Base-by-base conservation (phyloP, 2,329 filamentous ascomycete genomes). In the Paracorniculantispora psalliotae region DNA sequence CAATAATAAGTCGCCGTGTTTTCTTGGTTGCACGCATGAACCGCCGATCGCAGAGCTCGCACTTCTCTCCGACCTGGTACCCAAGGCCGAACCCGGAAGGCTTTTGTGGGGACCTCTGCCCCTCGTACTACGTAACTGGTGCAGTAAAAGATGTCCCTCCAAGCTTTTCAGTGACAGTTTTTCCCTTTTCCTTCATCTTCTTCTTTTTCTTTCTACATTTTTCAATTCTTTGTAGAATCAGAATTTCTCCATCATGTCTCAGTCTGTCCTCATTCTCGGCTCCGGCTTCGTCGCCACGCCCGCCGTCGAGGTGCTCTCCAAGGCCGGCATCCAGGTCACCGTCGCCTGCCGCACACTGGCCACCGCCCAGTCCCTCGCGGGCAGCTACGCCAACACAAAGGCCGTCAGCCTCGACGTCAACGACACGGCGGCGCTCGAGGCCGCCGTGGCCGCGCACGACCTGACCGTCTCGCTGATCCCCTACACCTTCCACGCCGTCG, bases 321-420 rank as follows among this genome's bases (percentile, higher is more conserved):
- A 59, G 50, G 50, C 41, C 26, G 50, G 57, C 33, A 44, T 59
- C 26, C 57, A 48, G 1, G 57, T 59, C 30, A 59, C 57, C 25
- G 51, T 59, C 44, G 90, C 92, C 67, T 96, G 91, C 82, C 81
- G 92, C 73, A 93, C 89, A 47, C 81, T 96, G 59, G 84, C 87
- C 67, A 84, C 79, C 57, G 91, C 92, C 59, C 79, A 96, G 81
- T 84, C 85, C 67, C 86, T 97, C 63, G 83, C 84, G 48, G 83
- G 79, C 62, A 88, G 88, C 67, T 83, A 93, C 72, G 81, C 86
- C 74, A 84, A 90, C 72, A 84, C 91, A 66, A 82, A 75, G 55
- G 83, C 92, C 65, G 89, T 96, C 76, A 85, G 90, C 59, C 85
- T 97, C 71, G 91, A 97, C 72, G 93, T 96, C 66, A 88, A 77